Base-by-base conservation (phyloP, 106 monocot genomes). In the Triglochin maritima region DNA sequence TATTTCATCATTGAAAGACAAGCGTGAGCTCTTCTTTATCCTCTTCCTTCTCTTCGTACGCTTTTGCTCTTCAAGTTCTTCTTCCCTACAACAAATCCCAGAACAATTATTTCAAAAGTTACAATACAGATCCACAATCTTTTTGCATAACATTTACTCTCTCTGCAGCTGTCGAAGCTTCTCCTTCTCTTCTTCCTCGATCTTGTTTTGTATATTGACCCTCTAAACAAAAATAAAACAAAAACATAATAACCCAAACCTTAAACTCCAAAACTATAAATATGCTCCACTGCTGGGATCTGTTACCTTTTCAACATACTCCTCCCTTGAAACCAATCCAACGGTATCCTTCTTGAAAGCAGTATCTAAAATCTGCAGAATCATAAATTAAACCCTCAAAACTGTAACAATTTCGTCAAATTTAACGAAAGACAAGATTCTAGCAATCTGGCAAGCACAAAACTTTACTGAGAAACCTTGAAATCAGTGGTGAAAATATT, bases 161-260 rank as follows among this genome's bases (percentile, higher is more conserved):
- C 89, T 84, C 69, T 89, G 98, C 77, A 85, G 71, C 66, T 81
- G 88, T 66, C 89, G 88, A 59, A 98, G 86, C 70, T 98, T 98
- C 82, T 98, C 98, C 69, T 98, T 98, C 85, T 98, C 98, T 79
- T 98, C 98, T 77, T 98, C 98, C 72, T 98, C 98, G 45, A 98
- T 84, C 72, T 98, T 98, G 79, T 81, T 98, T 44, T 82, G 75
- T 7, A 98, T 98, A 48, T 92, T 98, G 66, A 98, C 98, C 60
- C 98, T 89, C 98, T 98, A 42, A 5, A 50, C 16, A 84, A 73
- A 64, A n/a, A 62, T 11, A 13, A 62, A 8, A 17, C 50, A 54
- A 11, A 42, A 9, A 52, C 10, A 7, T 29, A 42, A 60, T 29
- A 4, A 12, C 14, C 11, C 55, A 55, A 55, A 55, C 6, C 3